Evolutionary conservation across 108 stramenopile genomes (phyloP), one percentile per base, ranked within the genome.

Genomic region (Epithemia pelagica): DNA sequence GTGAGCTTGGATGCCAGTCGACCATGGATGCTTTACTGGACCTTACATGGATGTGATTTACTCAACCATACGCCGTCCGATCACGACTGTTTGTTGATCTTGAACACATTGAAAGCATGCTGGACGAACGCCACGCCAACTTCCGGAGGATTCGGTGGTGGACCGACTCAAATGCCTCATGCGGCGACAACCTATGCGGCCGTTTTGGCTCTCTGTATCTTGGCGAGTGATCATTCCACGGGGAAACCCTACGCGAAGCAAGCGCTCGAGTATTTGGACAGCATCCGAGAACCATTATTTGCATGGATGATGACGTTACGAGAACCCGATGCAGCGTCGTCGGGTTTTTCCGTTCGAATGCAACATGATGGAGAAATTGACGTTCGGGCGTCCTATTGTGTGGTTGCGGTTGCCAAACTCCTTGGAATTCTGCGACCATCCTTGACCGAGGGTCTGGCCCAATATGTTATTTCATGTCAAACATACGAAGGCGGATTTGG

Each of bases 401-500:
- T 95, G 21, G 37, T 97, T 56, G 77, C 88, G 22, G 76, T 92
- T 53, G 83, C 90, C 23, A 61, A 75, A 23, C 77, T 97, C 19
- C 69, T 90, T 32, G 82, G 88, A 46, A 57, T 97, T 28, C 15
- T 46, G 15, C 5, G 37, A 46, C 37, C 37, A 5, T 61, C 76
- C 2, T 82, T 82, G 18, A 73, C 80, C 15, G 56, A 86, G 30
- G 31, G 62, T 46, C 74, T 89, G 23, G 54, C 53, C 0, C 52
- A 75, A 0, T 79, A 67, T 65, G 73, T 96, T 26, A 66, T 73
- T 0, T 59, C 75, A 0, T 98, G 97, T 72, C 98, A 99, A 79
- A 98, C 97, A 1, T 96, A 79, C 62, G 97, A 99, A 79, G 99
- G 99, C 5, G 99, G 99, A n/a, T 82, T 92, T 61, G 89, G 96